Percentiles rank a stretch among this genome's conserved stretches.
These are phyloP conservation scores for Cytospora paraplurivora DNA, from an alignment of 2,329 filamentous ascomycete species.

Conservation along the genomic window DNA sequence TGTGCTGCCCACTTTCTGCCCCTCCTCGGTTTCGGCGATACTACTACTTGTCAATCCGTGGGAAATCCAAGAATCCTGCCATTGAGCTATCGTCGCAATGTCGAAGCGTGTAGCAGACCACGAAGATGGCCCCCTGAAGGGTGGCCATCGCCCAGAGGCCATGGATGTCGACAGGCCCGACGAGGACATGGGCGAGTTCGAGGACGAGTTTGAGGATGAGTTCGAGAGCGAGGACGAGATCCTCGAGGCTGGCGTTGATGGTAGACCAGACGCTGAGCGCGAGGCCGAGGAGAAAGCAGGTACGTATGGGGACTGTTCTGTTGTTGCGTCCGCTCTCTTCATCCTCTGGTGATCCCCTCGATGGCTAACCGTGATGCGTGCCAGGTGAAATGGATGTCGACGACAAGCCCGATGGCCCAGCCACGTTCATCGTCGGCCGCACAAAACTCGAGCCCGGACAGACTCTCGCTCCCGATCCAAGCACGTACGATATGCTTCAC, in stretches of 20 bases:
- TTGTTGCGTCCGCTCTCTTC: not conserved
- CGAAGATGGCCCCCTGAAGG: conserved; percentile 57
- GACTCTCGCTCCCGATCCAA: conserved; percentile 85
- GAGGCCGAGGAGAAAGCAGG: conserved; percentile 84
- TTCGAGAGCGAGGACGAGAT: conserved; percentile 90
- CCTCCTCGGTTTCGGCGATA: not conserved
- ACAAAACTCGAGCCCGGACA: conserved; percentile 90
- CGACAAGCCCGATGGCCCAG: conserved; percentile 51
- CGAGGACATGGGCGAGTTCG: conserved; percentile 77
- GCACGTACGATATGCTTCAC: conserved; percentile 98
- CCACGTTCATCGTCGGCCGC: conserved; percentile 93
- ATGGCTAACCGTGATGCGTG: conserved; percentile 25
- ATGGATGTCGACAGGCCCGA: conserved; percentile 62
- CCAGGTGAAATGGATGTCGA: conserved; percentile 83
- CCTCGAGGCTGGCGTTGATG: conserved; percentile 90
- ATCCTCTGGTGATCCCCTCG: not conserved
- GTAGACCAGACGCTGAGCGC: conserved; percentile 85
- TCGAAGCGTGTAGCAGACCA: conserved; percentile 61
- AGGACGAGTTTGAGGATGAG: conserved; percentile 93
- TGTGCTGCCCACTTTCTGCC: not conserved
- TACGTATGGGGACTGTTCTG: conserved; percentile 40
- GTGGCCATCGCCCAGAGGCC: conserved; percentile 61
- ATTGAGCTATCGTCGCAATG: conserved; percentile 44
- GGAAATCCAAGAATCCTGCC: not conserved
- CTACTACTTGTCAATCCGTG: not conserved